phyloP scores from a whole-genome alignment of 2,329 filamentous ascomycete genomes.

The Xylaria sp. region DNA sequence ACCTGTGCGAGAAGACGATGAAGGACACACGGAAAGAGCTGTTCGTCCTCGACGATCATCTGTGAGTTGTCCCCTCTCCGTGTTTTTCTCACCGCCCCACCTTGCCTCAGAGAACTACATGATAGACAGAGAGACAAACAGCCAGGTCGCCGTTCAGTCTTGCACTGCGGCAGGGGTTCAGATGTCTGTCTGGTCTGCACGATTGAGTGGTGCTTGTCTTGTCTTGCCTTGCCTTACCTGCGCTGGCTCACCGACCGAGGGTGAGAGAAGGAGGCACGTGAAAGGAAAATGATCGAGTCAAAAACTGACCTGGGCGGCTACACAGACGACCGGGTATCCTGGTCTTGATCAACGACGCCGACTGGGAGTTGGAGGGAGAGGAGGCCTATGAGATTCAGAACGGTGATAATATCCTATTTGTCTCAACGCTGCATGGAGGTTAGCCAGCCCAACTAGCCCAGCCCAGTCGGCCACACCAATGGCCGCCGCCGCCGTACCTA shows the following conservation, averaged over 20 bases:
- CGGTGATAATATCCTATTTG: constrained; percentile 90
- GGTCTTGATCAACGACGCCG: constrained; percentile 95
- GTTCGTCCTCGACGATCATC: constrained; percentile 84
- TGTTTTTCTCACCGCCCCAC: constrained; percentile 7
- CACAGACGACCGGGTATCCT: constrained; percentile 89
- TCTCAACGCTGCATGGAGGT: constrained; percentile 94
- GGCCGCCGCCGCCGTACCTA: constrained; percentile 1
- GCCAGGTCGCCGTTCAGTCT: constrained; percentile 3
- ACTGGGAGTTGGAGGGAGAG: constrained; percentile 98
- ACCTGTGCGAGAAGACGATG: constrained; percentile 84
- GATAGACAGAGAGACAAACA: background rate
- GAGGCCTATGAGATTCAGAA: constrained; percentile 83
- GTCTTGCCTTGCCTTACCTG: constrained; percentile 1
- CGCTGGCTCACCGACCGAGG: constrained; percentile 27
- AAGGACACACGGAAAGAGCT: constrained; percentile 84
- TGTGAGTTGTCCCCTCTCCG: constrained; percentile 66
- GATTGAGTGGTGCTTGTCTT: background rate
- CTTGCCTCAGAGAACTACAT: background rate
- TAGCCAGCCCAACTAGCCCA: constrained; percentile 48
- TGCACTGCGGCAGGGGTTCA: background rate
- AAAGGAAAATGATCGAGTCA: too few relatives aligned
- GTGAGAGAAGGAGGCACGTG: background rate
- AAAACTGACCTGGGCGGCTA: constrained; percentile 32
- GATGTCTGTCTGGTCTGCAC: background rate
- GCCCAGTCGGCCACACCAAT: background rate